Base-by-base conservation (phyloP, 164 flowering plant species). In the Litsea cubeba region DNA sequence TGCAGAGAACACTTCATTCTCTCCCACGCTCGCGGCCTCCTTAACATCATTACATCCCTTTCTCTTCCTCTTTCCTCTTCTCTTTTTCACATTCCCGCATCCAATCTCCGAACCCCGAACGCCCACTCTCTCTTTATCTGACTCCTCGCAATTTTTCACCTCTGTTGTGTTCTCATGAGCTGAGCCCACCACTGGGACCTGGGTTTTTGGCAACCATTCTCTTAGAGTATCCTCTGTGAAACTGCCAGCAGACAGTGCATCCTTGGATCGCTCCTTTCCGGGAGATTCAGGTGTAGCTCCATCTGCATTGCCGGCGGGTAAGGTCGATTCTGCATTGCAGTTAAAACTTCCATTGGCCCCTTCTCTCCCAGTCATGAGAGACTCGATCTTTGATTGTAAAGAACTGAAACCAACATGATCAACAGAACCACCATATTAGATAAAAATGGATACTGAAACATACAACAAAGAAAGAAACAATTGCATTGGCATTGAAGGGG, bases 1-100 rank as follows among this genome's bases (percentile, higher is more conserved):
- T 14, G 65, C 72, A 7, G 88, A 80, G 64, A 80, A 68, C 40
- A 85, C 76, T 46, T 84, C 84, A 65, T 85, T 86, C 62, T 88
- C 92, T 50, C 86, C 93, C 20, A 87, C 79, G 73, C 88, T 85
- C 10, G 46, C 46, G 12, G 79, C 86, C 80, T 87, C 93, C 72
- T 79, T 86, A 40, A 77, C 76, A 11, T 80, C 85, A 79, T 73
- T 74, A 51, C 84, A 77, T 6, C 81, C 86, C 76, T 90, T 92
- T 78, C 97, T 88, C 86, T 88, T 91, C 70, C 98, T 83, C 81
- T 87, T 85, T 24, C 98, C 98, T 76, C 98, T 84, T 69, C 79
- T 89, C 76, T 81, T 90, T 76, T 72, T 90, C 57, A 87, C 2
- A 25, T 73, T 76, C 25, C 74, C 79, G 15, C 76, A 78, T 32